A percentile compares a stretch with the other conserved stretches of the same genome.
These are phyloP conservation scores for Cyclotella choctawhatcheeana DNA, from an alignment of 108 stramenopile genomes.

Conservation along the genomic window DNA sequence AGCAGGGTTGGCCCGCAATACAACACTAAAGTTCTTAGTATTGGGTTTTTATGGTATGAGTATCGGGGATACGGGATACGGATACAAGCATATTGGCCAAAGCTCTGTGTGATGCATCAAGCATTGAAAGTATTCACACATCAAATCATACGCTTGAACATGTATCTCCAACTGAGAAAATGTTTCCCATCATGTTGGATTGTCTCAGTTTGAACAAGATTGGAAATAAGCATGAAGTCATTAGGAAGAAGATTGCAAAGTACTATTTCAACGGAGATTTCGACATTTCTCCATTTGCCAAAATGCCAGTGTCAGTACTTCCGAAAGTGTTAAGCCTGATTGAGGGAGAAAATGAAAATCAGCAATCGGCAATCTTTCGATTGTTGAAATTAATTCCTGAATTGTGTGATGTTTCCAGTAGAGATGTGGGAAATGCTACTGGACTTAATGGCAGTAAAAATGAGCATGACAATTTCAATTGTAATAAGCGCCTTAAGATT, in stretches of 20 bases:
- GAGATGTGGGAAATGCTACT: neutral
- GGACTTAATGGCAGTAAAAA: too few species aligned
- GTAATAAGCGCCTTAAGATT: too few species aligned
- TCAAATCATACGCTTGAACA: slow-evolving; percentile 4
- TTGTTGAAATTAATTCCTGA: neutral
- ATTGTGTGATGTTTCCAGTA: neutral
- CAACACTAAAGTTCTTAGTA: neutral
- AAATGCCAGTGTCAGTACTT: neutral
- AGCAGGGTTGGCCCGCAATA: neutral
- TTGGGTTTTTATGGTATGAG: neutral
- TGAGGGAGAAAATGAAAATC: neutral
- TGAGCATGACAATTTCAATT: too few species aligned
- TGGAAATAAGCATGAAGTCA: neutral
- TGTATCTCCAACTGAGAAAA: neutral
- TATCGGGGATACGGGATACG: too few species aligned
- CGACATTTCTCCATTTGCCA: neutral
- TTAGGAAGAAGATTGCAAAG: slow-evolving; percentile 6
- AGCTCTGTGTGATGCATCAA: neutral
- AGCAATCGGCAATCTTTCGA: neutral
- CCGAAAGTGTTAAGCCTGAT: neutral
- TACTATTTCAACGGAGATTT: slow-evolving; percentile 6
- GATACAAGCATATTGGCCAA: too few species aligned
- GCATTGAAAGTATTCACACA: neutral
- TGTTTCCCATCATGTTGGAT: neutral
- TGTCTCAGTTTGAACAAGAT: neutral